Conservation (phyloP, 2,329 filamentous ascomycete species). For the Cercospora berteroae region DNA sequence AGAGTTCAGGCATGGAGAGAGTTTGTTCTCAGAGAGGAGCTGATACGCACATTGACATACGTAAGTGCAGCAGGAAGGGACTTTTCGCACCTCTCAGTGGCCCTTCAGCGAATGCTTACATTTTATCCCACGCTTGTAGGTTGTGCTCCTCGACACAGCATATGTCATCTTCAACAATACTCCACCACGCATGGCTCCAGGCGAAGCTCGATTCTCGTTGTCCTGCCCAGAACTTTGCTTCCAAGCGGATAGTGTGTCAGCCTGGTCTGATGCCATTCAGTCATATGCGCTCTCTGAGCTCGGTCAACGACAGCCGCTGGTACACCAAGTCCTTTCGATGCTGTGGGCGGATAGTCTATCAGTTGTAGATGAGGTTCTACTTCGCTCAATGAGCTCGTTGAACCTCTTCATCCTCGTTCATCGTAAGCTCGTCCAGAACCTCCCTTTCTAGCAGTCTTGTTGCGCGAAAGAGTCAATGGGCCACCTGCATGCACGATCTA, state of each 20-base stretch:
- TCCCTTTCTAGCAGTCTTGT: background rate
- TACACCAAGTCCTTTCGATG: conserved; percentile 2
- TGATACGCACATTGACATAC: conserved; percentile 9
- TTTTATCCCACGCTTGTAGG: background rate
- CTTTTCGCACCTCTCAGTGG: background rate
- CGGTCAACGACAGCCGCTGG: background rate
- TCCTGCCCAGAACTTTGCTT: conserved; percentile 8
- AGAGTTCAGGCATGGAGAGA: background rate
- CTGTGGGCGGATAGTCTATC: background rate
- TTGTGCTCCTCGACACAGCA: conserved; percentile 4
- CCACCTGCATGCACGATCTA: background rate
- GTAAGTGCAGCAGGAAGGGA: background rate
- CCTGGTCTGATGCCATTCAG: background rate
- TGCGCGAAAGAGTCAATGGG: background rate
- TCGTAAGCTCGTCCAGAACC: background rate
- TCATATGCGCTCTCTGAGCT: background rate
- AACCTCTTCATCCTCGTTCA: conserved; percentile 6
- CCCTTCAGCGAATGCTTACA: background rate
- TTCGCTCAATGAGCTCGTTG: background rate
- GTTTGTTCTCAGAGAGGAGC: conserved; percentile 2
- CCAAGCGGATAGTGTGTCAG: conserved; percentile 1
- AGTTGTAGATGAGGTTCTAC: background rate
- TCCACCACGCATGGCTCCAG: conserved; percentile 5
- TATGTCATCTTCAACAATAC: conserved; percentile 13
- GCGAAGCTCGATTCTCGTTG: background rate